phyloP scores from a whole-genome alignment of 306 rosid species.

The Medicago ruthenica region DNA sequence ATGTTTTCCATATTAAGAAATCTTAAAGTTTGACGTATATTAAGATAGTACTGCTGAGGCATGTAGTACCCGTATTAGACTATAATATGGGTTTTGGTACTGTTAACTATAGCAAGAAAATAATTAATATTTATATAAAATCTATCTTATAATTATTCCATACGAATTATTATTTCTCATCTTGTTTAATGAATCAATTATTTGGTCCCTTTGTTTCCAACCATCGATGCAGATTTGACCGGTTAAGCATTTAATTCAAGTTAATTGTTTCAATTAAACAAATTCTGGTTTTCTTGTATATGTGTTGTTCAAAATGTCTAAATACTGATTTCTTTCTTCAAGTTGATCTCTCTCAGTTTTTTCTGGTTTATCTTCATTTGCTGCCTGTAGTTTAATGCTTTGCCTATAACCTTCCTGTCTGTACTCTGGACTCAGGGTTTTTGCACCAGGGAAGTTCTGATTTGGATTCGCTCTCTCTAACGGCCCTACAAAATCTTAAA shows the following conservation, averaged over 20 bases:
- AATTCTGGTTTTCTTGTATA: slow-evolving; percentile 17
- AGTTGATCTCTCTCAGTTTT: slow-evolving; percentile 14
- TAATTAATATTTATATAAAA: neutral
- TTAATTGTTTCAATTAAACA: slow-evolving; percentile 2
- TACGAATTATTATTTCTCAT: slow-evolving; percentile 7
- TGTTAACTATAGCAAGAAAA: neutral
- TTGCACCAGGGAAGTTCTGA: slow-evolving; percentile 46
- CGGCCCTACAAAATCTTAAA: slow-evolving; percentile 58
- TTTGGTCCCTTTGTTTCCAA: slow-evolving; percentile 22
- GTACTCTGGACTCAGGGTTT: slow-evolving; percentile 58
- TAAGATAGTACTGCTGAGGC: slow-evolving; percentile 4
- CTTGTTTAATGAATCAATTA: slow-evolving; percentile 4
- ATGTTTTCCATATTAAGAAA: neutral
- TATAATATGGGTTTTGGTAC: neutral
- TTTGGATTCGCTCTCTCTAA: slow-evolving; percentile 51
- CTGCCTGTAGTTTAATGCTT: slow-evolving; percentile 19
- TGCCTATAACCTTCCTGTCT: neutral
- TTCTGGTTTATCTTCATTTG: slow-evolving; percentile 10
- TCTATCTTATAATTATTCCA: neutral
- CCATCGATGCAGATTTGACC: neutral
- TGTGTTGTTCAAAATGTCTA: slow-evolving; percentile 22
- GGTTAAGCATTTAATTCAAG: slow-evolving; percentile 27
- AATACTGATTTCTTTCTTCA: slow-evolving; percentile 3
- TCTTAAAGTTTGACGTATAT: neutral
- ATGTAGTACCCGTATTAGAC: slow-evolving; percentile 19